These are phyloP conservation scores for Fusarium ambrosium DNA, from an alignment of 2,329 filamentous ascomycete species.

Conservation along the genomic window DNA sequence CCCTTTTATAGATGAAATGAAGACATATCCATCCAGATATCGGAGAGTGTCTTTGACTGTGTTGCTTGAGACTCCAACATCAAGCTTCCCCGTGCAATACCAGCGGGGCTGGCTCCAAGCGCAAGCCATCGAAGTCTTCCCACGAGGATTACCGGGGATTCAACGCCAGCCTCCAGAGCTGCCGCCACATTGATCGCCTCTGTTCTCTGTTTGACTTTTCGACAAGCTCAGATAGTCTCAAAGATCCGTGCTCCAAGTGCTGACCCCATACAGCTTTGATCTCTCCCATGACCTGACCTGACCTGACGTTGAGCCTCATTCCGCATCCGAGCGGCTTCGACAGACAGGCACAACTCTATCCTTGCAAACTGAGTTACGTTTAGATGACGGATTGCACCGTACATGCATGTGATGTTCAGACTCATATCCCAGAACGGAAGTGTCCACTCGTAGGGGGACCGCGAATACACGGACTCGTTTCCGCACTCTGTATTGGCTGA, in stretches of 20 bases:
- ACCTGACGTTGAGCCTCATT: conserved; percentile 2
- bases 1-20: conserved; percentile 25
- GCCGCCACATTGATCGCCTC: background rate
- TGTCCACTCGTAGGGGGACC: background rate
- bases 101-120: background rate
- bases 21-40: background rate
- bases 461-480: background rate
- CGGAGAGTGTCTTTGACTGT: background rate
- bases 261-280: background rate
- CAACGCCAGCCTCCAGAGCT: background rate
- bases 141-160: background rate
- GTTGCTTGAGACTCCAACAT: background rate
- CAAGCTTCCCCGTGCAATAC: background rate
- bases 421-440: background rate
- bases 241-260: conserved; percentile 1
- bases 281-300: background rate
- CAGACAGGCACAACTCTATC: background rate
- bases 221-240: conserved; percentile 20
- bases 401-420: background rate
- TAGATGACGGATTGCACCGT: conserved; percentile 5
- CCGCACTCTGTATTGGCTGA: background rate
- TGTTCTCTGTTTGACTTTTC: conserved; percentile 3
- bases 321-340: background rate
- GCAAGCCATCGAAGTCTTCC: background rate
- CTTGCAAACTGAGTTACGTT: conserved; percentile 8